Base-by-base conservation (phyloP, 352 stramenopile genomes). In the Phytophthora europaea region DNA sequence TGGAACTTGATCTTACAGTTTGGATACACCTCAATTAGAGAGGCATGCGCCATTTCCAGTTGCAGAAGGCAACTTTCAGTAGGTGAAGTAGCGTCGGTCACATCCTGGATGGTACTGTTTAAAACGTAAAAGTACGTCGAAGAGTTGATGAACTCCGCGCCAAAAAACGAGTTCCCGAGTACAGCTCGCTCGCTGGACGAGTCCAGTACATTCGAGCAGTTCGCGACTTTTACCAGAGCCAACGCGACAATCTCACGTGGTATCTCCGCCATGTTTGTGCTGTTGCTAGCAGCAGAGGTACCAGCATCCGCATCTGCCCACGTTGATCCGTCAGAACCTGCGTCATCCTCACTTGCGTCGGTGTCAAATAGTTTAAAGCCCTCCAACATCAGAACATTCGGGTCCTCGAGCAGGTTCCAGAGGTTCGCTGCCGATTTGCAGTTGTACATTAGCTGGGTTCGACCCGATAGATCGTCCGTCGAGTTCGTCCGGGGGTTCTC, bases 1-100 rank as follows among this genome's bases (percentile, higher is more conserved):
- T 61, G 54, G 20, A 61, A 31, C 54, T 61, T 61, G 33, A 61
- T 61, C 54, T 50, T 61, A 33, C 33, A 61, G 10, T 18, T 61
- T n/a, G 54, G 54, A 50, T 48, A 61, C 9, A 61, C 54, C 10
- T 61, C 54, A n/a, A 34, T 31, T 5, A 61, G 20, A 28, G 18
- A 28, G 6, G 54, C 54, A 28, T 10, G 54, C 33, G 54, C 54
- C 54, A 61, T 33, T 13, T 50, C 54, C 12, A 61, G 33, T 16
- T n/a, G 18, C 31, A 61, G 10, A 18, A 50, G 18, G 7, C 54
- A 47, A 45, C 53, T n/a, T 9, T 33, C 15, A 13, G 54, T 15
- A 2, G 28, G 10, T 4, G 40, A 12, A 50, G 18, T 50, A 50
- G 8, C 0, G 40, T 22, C 34, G 5, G 31, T 8, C 36, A 45